These are phyloP conservation scores for Beauveria sp. DNA, from an alignment of 2,329 filamentous ascomycete genomes.

Conservation along the genomic window DNA sequence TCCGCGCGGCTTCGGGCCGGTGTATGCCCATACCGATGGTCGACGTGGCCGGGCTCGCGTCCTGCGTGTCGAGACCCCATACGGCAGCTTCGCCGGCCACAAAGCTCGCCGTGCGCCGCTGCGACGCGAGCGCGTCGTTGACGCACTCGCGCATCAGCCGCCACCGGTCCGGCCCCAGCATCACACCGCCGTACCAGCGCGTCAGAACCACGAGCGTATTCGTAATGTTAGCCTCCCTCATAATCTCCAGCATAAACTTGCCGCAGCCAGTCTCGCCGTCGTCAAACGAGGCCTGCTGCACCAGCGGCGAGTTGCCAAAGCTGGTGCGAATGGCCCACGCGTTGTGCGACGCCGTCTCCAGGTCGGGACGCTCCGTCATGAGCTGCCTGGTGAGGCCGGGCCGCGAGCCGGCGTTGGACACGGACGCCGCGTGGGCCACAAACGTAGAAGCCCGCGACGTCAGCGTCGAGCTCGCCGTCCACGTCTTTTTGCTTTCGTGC, in stretches of 20 bases:
- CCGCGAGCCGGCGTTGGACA: constrained; percentile 33
- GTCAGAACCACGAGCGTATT: constrained; percentile 52
- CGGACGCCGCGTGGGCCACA: constrained; percentile 40
- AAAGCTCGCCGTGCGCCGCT: constrained; percentile 26
- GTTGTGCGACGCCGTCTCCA: constrained; percentile 51
- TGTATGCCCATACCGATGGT: constrained; percentile 60
- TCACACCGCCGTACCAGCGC: constrained; percentile 54
- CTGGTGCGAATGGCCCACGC: constrained; percentile 40
- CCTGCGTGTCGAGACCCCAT: constrained; percentile 53
- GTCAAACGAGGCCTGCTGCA: constrained; percentile 46
- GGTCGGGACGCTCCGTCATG: constrained; percentile 37
- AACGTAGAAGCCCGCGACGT: constrained; percentile 49
- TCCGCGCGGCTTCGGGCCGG: constrained; percentile 59
- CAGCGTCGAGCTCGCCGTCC: constrained; percentile 45
- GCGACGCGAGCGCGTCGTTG: constrained; percentile 45
- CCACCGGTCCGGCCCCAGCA: constrained; percentile 56
- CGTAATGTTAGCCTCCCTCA: constrained; percentile 42
- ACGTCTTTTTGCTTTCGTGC: constrained; percentile 26
- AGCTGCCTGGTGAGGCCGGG: constrained; percentile 38
- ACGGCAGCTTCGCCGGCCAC: constrained; percentile 45
- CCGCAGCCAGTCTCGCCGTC: constrained; percentile 56
- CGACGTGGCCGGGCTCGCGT: constrained; percentile 32
- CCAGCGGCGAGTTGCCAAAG: constrained; percentile 29
- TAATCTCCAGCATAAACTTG: constrained; percentile 44
- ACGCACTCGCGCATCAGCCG: constrained; percentile 52